These are phyloP conservation scores for Pseudognaphalium luteoalbum DNA, from an alignment of 129 eudicot genomes.

Conservation along the genomic window DNA sequence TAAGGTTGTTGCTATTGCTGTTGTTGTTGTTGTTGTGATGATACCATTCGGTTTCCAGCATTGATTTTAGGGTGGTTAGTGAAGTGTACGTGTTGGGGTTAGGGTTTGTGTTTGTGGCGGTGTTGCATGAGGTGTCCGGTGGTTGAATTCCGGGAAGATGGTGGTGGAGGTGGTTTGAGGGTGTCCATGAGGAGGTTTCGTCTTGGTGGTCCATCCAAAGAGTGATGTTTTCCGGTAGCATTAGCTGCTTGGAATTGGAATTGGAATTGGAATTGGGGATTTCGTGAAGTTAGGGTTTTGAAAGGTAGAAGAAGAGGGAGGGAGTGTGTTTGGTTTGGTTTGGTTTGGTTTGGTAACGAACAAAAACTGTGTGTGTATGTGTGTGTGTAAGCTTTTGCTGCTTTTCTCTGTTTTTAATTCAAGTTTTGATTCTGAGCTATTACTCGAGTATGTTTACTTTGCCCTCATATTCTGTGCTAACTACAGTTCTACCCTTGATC, in stretches of 20 bases:
- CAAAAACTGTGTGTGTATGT: conserved; percentile 16
- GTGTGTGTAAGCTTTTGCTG: conserved; percentile 21
- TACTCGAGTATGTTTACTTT: background rate
- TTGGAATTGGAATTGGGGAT: background rate
- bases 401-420: background rate
- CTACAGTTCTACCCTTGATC: conserved; percentile 16
- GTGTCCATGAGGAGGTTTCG: conserved; percentile 42
- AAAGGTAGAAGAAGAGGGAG: background rate
- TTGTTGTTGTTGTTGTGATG: conserved; percentile 19
- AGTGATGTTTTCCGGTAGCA: conserved; percentile 45
- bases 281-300: background rate
- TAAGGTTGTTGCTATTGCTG: conserved; percentile 1
- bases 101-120: conserved; percentile 26
- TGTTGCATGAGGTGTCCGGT: background rate
- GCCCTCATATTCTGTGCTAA: conserved; percentile 13
- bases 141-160: background rate
- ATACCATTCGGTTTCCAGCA: conserved; percentile 66
- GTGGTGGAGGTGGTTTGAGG: conserved; percentile 9
- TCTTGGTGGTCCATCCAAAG: conserved; percentile 50
- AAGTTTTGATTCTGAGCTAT: background rate
- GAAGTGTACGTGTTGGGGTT: conserved; percentile 31
- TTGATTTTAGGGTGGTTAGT: conserved; percentile 51
- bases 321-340: conserved; percentile 7
- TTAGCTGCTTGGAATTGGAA: conserved; percentile 18
- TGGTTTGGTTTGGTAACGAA: conserved; percentile 21